Conservation (phyloP, 345 rosid species). For the Bruguiera gymnorhiza region DNA sequence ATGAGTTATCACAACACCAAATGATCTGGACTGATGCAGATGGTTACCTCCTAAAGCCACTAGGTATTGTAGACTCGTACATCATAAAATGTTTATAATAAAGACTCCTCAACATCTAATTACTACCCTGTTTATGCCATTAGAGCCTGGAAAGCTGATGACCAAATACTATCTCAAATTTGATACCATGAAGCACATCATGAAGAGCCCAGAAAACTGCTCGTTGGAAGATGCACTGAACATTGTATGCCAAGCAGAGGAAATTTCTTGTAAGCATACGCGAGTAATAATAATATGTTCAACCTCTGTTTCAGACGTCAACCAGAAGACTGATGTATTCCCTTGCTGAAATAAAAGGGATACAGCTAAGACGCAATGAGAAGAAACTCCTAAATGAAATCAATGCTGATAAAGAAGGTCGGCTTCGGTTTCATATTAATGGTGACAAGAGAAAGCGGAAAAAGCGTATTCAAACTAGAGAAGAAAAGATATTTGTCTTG, state of each 20-base stretch:
- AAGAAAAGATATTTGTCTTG: slow-evolving; percentile 89
- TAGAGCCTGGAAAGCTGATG: slow-evolving; percentile 96
- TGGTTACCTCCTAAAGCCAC: slow-evolving; percentile 84
- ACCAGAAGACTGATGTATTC: slow-evolving; percentile 5
- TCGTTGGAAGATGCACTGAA: slow-evolving; percentile 77
- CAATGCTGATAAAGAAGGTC: slow-evolving; percentile 70
- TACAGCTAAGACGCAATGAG: slow-evolving; percentile 95
- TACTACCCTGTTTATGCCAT: slow-evolving; percentile 13
- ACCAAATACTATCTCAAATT: slow-evolving; percentile 91
- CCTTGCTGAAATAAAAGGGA: slow-evolving; percentile 62
- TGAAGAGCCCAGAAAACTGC: slow-evolving; percentile 61
- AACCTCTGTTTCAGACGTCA: slow-evolving; percentile 1
- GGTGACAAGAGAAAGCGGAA: slow-evolving; percentile 84
- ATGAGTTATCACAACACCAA: slow-evolving; percentile 72
- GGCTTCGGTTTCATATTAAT: slow-evolving; percentile 80
- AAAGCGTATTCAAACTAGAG: slow-evolving; percentile 84
- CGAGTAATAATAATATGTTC: slow-evolving; percentile 9
- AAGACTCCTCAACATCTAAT: slow-evolving; percentile 8
- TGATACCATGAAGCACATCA: slow-evolving; percentile 85
- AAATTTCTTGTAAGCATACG: slow-evolving; percentile 74
- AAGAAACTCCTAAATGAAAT: slow-evolving; percentile 89
- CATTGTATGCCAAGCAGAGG: slow-evolving; percentile 77
- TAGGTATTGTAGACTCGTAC: slow-evolving; percentile 45
- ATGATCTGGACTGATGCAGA: slow-evolving; percentile 88
- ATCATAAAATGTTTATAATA: slow-evolving; percentile 16